Percentiles rank a stretch among this genome's conserved stretches.
Evolutionary conservation across 129 eudicot species (phyloP).

Genomic region (Pulicaria dysenterica): DNA sequence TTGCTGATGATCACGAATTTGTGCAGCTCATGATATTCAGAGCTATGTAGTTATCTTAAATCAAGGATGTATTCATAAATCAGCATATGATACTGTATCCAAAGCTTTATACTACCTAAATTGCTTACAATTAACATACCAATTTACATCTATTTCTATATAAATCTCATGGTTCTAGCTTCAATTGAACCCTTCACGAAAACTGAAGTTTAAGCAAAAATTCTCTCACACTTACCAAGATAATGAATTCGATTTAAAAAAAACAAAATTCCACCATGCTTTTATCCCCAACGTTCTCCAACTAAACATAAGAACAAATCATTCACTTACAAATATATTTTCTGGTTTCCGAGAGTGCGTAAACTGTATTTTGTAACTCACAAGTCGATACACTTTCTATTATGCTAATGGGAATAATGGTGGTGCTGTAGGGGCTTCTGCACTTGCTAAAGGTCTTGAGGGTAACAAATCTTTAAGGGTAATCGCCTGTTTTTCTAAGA

Average conservation of each 20-base stretch:
- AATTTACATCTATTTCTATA: slow-evolving; percentile 3
- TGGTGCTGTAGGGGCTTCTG: too few species aligned
- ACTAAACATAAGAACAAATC: neutral
- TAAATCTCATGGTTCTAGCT: slow-evolving; percentile 18
- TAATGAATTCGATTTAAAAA: neutral
- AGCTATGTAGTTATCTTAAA: neutral
- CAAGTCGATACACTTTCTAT: too few species aligned
- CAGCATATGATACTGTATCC: slow-evolving; percentile 17
- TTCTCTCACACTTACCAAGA: neutral
- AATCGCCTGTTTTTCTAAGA: too few species aligned
- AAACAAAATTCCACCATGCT: neutral
- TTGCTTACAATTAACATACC: neutral
- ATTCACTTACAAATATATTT: too few species aligned
- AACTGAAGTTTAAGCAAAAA: slow-evolving; percentile 3
- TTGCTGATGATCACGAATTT: slow-evolving; percentile 6
- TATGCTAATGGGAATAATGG: too few species aligned
- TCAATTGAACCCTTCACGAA: slow-evolving; percentile 15
- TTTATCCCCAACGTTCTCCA: neutral
- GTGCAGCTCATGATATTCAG: neutral
- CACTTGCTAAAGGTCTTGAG: too few species aligned
- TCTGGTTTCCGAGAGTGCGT: too few species aligned
- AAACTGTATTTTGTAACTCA: too few species aligned
- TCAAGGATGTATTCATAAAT: neutral
- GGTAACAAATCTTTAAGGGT: too few species aligned
- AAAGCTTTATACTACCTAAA: slow-evolving; percentile 6